Evolutionary conservation across 164 flowering plant genomes (phyloP).

Genomic region (Stephania yunnanensis): DNA sequence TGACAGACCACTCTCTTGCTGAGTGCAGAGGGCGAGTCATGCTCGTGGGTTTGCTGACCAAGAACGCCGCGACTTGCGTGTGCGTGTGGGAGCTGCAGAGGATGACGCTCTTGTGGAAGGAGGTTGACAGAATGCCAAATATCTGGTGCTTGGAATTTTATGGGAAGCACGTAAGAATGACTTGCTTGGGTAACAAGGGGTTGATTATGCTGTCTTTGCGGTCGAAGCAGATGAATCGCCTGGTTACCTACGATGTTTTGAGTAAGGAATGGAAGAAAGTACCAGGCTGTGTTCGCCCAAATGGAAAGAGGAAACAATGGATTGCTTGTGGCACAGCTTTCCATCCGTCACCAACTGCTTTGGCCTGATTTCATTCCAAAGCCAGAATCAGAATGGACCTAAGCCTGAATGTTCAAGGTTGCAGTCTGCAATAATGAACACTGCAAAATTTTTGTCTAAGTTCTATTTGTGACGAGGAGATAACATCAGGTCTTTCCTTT

Average conservation of each 20-base stretch:
- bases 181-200: constrained; percentile 91
- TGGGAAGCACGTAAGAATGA: constrained; percentile 95
- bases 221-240: constrained; percentile 69
- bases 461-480: not conserved
- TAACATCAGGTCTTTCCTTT: not conserved
- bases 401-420: not conserved
- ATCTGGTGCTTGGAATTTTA: constrained; percentile 98
- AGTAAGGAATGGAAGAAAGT: constrained; percentile 75
- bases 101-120: constrained; percentile 99
- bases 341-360: constrained; percentile 69
- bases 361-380: constrained; percentile 32
- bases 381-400: not conserved
- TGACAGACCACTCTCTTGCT: constrained; percentile 73
- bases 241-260: constrained; percentile 64
- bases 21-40: constrained; percentile 69
- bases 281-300: constrained; percentile 64
- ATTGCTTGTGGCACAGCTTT: constrained; percentile 86
- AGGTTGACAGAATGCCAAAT: constrained; percentile 99
- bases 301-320: constrained; percentile 77
- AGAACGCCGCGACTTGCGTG: constrained; percentile 94
- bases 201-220: constrained; percentile 85
- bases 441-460: not conserved
- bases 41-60: constrained; percentile 87
- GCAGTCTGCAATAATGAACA: not conserved
- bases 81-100: constrained; percentile 99